phyloP scores from a whole-genome alignment of 2,329 filamentous ascomycete species.

The Fusarium sp. region DNA sequence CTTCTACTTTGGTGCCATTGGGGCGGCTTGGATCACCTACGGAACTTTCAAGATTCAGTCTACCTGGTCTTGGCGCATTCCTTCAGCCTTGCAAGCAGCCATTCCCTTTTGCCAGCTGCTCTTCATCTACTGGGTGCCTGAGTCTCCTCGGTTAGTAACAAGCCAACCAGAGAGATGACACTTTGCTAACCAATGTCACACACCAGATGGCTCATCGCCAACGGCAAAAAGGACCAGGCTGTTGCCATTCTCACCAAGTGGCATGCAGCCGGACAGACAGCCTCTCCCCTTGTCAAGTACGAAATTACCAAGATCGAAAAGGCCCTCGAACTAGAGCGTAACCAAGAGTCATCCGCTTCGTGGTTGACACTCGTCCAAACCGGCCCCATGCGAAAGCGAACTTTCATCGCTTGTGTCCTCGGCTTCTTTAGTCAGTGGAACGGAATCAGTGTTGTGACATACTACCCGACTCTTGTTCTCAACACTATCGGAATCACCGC shows the following conservation, averaged over 20 bases:
- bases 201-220: constrained; percentile 13
- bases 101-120: neutral
- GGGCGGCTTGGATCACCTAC: constrained; percentile 6
- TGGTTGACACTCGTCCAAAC: constrained; percentile 14
- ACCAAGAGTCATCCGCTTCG: constrained; percentile 28
- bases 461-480: constrained; percentile 53
- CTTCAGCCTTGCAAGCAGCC: neutral
- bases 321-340: constrained; percentile 24
- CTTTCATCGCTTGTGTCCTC: constrained; percentile 11
- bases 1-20: constrained; percentile 31
- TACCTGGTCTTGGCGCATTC: constrained; percentile 16
- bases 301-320: constrained; percentile 19
- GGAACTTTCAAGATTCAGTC: constrained; percentile 7
- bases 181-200: neutral
- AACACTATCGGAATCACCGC: constrained; percentile 51
- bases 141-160: constrained; percentile 1
- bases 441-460: constrained; percentile 26
- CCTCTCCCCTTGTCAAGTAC: constrained; percentile 12
- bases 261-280: constrained; percentile 2
- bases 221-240: constrained; percentile 4
- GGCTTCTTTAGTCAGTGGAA: constrained; percentile 25
- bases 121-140: constrained; percentile 5
- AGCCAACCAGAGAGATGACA: neutral
- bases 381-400: constrained; percentile 15
- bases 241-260: constrained; percentile 12